These are phyloP conservation scores for Paecilomyces variotii DNA, from an alignment of 2,329 filamentous ascomycete genomes.

Conservation along the genomic window DNA sequence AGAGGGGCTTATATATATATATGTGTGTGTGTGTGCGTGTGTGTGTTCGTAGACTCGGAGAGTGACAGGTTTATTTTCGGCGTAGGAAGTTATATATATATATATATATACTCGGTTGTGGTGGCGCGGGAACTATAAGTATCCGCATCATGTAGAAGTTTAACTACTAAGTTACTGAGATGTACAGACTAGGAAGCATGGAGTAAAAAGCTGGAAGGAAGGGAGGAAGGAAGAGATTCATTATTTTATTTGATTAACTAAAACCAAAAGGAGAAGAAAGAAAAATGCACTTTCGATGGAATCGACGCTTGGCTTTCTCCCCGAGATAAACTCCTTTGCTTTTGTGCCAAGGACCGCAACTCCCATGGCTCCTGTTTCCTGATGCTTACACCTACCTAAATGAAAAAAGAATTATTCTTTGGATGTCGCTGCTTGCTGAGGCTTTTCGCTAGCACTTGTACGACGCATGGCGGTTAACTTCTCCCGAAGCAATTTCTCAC, in stretches of 20 bases:
- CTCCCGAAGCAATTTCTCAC: conserved; percentile 30
- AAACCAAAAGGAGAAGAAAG: neutral
- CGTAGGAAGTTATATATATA: no score
- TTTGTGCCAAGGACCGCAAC: neutral
- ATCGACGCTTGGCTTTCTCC: neutral
- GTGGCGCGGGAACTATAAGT: no score
- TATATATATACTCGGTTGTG: no score
- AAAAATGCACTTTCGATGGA: neutral
- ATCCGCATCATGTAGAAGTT: no score
- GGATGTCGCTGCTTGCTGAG: neutral
- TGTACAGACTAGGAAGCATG: no score
- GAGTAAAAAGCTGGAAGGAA: no score
- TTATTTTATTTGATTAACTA: neutral
- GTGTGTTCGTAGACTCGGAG: no score
- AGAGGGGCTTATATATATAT: no score
- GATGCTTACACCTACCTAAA: neutral
- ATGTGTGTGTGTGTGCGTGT: no score
- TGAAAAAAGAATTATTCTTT: neutral
- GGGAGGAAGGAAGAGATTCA: neutral
- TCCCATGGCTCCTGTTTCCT: neutral
- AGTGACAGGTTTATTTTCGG: no score
- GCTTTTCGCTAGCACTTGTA: conserved; percentile 15
- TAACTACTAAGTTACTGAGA: no score
- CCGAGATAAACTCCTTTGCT: neutral
- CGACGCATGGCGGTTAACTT: conserved; percentile 29